Evolutionary conservation across 345 rosid species (phyloP).

Genomic region (Barbarea vulgaris): DNA sequence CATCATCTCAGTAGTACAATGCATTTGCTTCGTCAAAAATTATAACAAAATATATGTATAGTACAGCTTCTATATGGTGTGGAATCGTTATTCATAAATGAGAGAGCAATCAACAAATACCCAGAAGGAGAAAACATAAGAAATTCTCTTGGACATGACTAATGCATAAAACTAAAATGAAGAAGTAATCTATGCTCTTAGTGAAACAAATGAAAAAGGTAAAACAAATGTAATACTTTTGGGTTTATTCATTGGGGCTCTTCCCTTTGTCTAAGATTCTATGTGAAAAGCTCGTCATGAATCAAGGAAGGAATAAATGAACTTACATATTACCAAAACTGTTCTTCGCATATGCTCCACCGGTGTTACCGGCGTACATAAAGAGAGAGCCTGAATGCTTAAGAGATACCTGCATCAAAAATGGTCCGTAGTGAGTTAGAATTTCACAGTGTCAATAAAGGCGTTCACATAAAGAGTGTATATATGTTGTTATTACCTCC

Average conservation of each 20-base stretch:
- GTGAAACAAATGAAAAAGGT: constrained; percentile 12
- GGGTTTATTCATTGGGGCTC: not conserved
- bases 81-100: constrained; percentile 12
- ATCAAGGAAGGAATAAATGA: constrained; percentile 15
- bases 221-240: constrained; percentile 6
- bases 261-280: constrained; percentile 1
- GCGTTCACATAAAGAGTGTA: not conserved
- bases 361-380: constrained; percentile 88
- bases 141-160: not conserved
- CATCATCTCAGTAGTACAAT: constrained; percentile 17
- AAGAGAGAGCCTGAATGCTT: constrained; percentile 99
- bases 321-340: constrained; percentile 95
- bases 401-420: constrained; percentile 68
- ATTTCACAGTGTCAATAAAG: not conserved
- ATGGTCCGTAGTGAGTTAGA: constrained; percentile 15
- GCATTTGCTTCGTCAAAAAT: not conserved
- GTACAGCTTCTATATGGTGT: constrained; percentile 8
- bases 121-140: not conserved
- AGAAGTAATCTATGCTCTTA: not conserved
- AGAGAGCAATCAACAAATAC: not conserved
- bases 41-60: not conserved
- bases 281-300: not conserved
- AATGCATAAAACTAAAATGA: constrained; percentile 13
- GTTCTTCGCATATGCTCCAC: constrained; percentile 99
- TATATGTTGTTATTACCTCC: constrained; percentile 60